These are phyloP conservation scores for Pseudogymnoascus destructans DNA, from an alignment of 2,329 filamentous ascomycete species.

Conservation along the genomic window DNA sequence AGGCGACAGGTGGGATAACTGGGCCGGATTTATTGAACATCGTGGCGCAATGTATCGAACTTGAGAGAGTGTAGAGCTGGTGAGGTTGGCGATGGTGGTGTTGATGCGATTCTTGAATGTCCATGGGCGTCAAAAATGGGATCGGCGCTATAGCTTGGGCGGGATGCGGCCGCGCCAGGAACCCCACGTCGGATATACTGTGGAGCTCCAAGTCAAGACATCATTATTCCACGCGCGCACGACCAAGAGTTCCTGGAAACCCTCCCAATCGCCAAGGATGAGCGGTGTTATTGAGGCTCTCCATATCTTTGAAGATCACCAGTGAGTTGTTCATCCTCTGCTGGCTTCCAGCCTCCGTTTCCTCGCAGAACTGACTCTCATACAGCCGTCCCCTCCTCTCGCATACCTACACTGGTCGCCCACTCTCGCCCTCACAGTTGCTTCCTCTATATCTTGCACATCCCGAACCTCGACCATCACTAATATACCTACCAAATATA, in stretches of 20 bases:
- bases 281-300: conserved; percentile 84
- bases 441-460: conserved; percentile 81
- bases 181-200: conserved; percentile 7
- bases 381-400: conserved; percentile 69
- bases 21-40: conserved; percentile 12
- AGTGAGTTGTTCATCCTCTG: conserved; percentile 40
- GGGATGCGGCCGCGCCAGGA: conserved; percentile 9
- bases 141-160: conserved; percentile 3
- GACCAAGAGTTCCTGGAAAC: not conserved
- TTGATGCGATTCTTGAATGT: not conserved
- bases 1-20: conserved; percentile 10
- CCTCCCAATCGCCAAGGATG: conserved; percentile 39
- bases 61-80: not conserved
- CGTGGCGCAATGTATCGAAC: not conserved
- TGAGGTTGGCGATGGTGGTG: not conserved
- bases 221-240: conserved; percentile 7
- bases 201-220: conserved; percentile 10
- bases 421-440: conserved; percentile 61
- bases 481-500: conserved; percentile 72
- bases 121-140: not conserved
- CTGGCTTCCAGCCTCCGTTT: not conserved
- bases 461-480: conserved; percentile 64
- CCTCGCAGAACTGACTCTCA: conserved; percentile 12
- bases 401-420: conserved; percentile 75
- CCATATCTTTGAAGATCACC: conserved; percentile 93